Conservation (phyloP, 768 basidiomycete species). For the Macrolepiota dolichaula region DNA sequence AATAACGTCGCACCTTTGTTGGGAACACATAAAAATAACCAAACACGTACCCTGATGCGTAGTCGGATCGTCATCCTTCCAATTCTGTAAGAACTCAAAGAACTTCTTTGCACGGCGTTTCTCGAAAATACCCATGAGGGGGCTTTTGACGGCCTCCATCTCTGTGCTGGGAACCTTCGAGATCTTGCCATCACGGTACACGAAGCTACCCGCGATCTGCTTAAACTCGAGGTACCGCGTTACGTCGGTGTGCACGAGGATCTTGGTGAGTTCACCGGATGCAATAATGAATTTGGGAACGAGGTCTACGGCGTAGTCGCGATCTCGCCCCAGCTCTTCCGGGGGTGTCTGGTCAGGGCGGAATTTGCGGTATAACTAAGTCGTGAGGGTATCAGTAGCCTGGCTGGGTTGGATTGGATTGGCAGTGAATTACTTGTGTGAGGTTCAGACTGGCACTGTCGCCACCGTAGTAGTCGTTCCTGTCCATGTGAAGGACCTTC, state of each 20-base stretch:
- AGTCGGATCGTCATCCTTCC: constrained; percentile 93
- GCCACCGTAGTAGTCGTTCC: constrained; percentile 98
- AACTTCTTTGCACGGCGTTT: constrained; percentile 98
- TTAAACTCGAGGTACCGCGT: constrained; percentile 99
- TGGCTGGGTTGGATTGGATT: neutral
- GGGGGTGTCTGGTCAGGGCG: constrained; percentile 74
- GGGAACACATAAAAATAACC: neutral
- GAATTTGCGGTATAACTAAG: constrained; percentile 94
- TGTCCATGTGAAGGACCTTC: constrained; percentile 98
- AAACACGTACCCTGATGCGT: constrained; percentile 81
- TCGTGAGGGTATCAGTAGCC: neutral
- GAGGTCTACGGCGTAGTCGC: constrained; percentile 97
- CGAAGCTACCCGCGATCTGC: constrained; percentile 98
- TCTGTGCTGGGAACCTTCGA: constrained; percentile 98
- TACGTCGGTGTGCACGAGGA: constrained; percentile 98
- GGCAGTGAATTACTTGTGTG: constrained; percentile 69
- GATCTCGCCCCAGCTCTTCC: constrained; percentile 86
- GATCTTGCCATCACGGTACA: constrained; percentile 94
- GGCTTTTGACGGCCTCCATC: constrained; percentile 92
- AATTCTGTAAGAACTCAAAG: constrained; percentile 93
- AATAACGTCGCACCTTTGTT: neutral
- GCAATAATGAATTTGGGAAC: constrained; percentile 99
- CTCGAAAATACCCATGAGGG: constrained; percentile 99
- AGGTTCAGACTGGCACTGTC: constrained; percentile 96
- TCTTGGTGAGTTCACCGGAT: constrained; percentile 94